Conservation (phyloP, 495 filamentous ascomycete species). For the Neurospora sp. region DNA sequence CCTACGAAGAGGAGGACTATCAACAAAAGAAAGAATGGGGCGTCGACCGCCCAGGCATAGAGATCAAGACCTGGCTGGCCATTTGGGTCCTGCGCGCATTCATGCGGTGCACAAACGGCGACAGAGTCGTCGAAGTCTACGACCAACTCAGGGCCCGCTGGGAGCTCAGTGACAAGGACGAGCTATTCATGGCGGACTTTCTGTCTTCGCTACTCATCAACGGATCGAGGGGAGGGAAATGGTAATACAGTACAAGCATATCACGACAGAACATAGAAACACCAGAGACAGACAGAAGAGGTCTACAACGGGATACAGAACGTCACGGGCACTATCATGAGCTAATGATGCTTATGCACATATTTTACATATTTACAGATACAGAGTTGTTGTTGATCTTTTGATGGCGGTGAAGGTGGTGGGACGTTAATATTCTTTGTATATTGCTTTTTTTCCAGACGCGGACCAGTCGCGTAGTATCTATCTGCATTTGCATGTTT, state of each 20-base stretch:
- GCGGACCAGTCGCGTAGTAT: not conserved
- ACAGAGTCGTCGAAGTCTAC: conserved; percentile 32
- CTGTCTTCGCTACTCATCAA: conserved; percentile 10
- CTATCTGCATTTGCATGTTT: not conserved
- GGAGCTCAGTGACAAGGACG: conserved; percentile 17
- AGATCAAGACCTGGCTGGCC: conserved; percentile 41
- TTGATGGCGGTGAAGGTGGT: not conserved
- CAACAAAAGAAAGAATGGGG: not conserved
- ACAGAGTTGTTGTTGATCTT: not conserved
- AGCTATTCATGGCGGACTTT: conserved; percentile 31
- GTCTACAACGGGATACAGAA: not conserved
- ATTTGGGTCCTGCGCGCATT: conserved; percentile 40
- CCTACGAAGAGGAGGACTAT: not conserved
- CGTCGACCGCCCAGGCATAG: conserved; percentile 20
- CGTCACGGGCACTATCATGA: not conserved
- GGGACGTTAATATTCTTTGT: not conserved
- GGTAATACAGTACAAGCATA: not conserved
- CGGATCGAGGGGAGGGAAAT: not conserved
- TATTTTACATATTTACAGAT: not conserved
- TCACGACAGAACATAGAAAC: not conserved
- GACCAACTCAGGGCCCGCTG: conserved; percentile 29
- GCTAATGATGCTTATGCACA: not conserved
- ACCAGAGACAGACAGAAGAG: not conserved
- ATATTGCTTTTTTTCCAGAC: not conserved
- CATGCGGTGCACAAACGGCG: conserved; percentile 24